phyloP scores from a whole-genome alignment of 164 flowering plant species.

The Chloranthus sessilifolius region DNA sequence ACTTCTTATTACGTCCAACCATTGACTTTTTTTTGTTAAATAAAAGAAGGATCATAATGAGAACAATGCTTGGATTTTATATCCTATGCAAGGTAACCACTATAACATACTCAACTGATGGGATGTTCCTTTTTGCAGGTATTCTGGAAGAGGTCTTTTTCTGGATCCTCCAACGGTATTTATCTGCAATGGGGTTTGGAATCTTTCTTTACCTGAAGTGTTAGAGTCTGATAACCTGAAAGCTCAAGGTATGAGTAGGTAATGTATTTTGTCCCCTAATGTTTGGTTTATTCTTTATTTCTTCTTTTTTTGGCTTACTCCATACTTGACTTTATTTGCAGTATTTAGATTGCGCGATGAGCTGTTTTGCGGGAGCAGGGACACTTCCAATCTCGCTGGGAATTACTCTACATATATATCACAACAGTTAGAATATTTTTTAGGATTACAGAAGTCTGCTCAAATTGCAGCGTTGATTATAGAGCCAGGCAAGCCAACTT shows the following conservation, averaged over 20 bases:
- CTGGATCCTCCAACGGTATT: constrained; percentile 79
- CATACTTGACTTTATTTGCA: constrained; percentile 22
- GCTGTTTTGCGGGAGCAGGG: constrained; percentile 54
- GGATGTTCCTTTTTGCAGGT: constrained; percentile 41
- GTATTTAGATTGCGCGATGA: constrained; percentile 64
- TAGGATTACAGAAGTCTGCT: constrained; percentile 16
- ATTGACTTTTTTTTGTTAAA: neutral
- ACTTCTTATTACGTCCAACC: neutral
- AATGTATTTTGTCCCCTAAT: constrained; percentile 4
- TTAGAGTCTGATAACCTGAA: constrained; percentile 24
- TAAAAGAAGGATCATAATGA: neutral
- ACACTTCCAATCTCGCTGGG: constrained; percentile 45
- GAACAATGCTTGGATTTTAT: neutral
- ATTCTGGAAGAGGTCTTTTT: constrained; percentile 88
- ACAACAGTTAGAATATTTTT: constrained; percentile 28
- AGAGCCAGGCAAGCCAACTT: constrained; percentile 76
- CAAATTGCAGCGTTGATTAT: constrained; percentile 79
- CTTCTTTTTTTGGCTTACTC: constrained; percentile 1
- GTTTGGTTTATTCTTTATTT: constrained; percentile 4
- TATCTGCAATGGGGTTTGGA: constrained; percentile 52
- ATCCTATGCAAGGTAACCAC: neutral
- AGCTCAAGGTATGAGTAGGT: constrained; percentile 39
- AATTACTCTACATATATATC: constrained; percentile 57
- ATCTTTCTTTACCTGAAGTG: constrained; percentile 45
- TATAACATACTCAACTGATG: neutral